Evolutionary conservation across 148 eudicot genomes (phyloP).

Genomic region (Persicaria maculosa): DNA sequence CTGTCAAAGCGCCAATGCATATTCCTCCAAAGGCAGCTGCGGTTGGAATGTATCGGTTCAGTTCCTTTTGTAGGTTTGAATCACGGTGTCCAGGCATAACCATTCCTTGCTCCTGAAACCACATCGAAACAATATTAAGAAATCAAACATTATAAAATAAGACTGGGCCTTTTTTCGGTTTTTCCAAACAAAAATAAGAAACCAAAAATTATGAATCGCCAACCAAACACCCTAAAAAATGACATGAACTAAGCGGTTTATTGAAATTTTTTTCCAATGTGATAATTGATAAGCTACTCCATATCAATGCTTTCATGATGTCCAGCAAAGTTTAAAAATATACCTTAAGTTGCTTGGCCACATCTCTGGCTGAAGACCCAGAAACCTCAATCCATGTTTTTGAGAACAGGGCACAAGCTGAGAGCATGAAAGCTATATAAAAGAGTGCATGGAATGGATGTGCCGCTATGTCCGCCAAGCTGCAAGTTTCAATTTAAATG

Average conservation of each 20-base stretch:
- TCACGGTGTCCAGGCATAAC: slow-evolving; percentile 89
- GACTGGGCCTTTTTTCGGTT: not conserved
- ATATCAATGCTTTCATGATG: not conserved
- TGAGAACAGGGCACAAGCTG: slow-evolving; percentile 81
- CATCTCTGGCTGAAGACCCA: slow-evolving; percentile 86
- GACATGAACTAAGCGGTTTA: not conserved
- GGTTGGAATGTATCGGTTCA: slow-evolving; percentile 79
- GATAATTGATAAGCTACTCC: not conserved
- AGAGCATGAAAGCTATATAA: slow-evolving; percentile 71
- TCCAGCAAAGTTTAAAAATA: not conserved
- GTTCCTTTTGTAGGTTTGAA: slow-evolving; percentile 75
- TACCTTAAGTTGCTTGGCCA: slow-evolving; percentile 92
- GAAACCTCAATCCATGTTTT: slow-evolving; percentile 95
- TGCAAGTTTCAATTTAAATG: slow-evolving; percentile 26
- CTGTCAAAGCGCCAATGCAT: slow-evolving; percentile 82
- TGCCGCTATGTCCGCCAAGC: slow-evolving; percentile 84
- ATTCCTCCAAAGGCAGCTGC: slow-evolving; percentile 88
- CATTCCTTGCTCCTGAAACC: slow-evolving; percentile 82
- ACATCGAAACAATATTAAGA: not conserved
- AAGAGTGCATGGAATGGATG: slow-evolving; percentile 85
- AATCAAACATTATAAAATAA: not conserved
- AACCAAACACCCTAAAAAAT: not conserved
- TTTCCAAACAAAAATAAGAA: not conserved
- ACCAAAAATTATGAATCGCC: not conserved
- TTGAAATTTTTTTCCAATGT: not conserved